Conservation (phyloP, 768 basidiomycete genomes). For the Lanmaoa pseudosensibilis region DNA sequence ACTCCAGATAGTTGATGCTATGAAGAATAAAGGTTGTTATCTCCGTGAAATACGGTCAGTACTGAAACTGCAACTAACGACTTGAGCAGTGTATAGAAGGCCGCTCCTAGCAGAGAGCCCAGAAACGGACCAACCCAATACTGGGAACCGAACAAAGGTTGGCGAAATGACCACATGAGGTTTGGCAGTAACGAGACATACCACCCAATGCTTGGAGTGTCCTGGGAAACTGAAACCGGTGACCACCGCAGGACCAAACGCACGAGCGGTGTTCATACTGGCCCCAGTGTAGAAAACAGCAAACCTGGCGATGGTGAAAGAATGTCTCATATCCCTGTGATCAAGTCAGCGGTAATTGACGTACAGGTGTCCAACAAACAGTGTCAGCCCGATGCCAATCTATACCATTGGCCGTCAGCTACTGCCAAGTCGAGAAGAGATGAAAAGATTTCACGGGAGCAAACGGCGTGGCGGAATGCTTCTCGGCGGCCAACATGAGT, state of each 20-base stretch:
- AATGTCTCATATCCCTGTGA: not conserved
- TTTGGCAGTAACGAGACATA: conserved; percentile 31
- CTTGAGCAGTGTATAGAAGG: conserved; percentile 59
- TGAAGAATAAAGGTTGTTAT: conserved; percentile 1
- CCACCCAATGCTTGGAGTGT: conserved; percentile 57
- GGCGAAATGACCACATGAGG: not conserved
- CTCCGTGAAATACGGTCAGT: not conserved
- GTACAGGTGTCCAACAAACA: conserved; percentile 63
- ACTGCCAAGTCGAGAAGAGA: not conserved
- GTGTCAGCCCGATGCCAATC: conserved; percentile 65
- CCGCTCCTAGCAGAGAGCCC: conserved; percentile 59
- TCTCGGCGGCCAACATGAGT: conserved; percentile 74
- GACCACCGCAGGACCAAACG: conserved; percentile 70
- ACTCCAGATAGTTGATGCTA: conserved; percentile 30
- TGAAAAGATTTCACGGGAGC: conserved; percentile 49
- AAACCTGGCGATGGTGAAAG: conserved; percentile 39
- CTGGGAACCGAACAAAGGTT: conserved; percentile 31
- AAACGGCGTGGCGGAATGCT: conserved; percentile 63
- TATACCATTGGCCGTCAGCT: conserved; percentile 20
- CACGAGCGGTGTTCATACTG: conserved; percentile 65
- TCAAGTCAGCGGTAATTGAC: conserved; percentile 14
- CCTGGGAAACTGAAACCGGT: conserved; percentile 49
- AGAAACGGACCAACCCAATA: conserved; percentile 74
- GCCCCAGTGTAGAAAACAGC: conserved; percentile 65
- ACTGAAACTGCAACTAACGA: conserved; percentile 32